Conservation (phyloP, 225 moss, liverwort and hornwort genomes). For the Physcomitrium patens region DNA sequence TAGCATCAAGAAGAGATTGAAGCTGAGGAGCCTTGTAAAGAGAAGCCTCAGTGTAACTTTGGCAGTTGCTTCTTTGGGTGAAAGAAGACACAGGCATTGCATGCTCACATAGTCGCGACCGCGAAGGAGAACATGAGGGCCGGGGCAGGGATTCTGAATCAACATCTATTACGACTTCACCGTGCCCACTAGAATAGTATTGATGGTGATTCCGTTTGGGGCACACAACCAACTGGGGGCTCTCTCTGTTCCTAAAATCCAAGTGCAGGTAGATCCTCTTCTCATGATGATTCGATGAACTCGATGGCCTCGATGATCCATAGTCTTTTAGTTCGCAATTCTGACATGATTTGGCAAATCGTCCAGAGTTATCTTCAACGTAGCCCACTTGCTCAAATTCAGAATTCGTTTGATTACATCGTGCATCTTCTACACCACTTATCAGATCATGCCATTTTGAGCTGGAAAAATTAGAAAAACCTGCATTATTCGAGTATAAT, state of each 20-base stretch:
- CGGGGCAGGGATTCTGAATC: slow-evolving; percentile 38
- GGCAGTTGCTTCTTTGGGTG: slow-evolving; percentile 16
- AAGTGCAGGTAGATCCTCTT: slow-evolving; percentile 48
- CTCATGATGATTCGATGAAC: slow-evolving; percentile 19
- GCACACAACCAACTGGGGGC: slow-evolving; percentile 40
- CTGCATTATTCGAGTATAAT: slow-evolving; percentile 1
- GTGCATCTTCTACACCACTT: slow-evolving; percentile 1
- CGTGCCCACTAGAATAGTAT: slow-evolving; percentile 7
- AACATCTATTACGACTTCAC: slow-evolving; percentile 46
- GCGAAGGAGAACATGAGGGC: slow-evolving; percentile 36
- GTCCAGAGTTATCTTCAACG: slow-evolving; percentile 18
- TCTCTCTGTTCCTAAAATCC: slow-evolving; percentile 34
- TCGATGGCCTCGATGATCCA: not conserved
- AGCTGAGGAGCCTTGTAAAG: slow-evolving; percentile 19
- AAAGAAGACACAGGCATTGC: slow-evolving; percentile 7
- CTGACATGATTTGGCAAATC: slow-evolving; percentile 20
- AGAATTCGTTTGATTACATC: slow-evolving; percentile 10
- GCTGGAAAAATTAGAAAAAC: slow-evolving; percentile 32
- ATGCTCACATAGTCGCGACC: slow-evolving; percentile 24
- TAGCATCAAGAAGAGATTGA: slow-evolving; percentile 39
- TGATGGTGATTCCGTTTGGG: slow-evolving; percentile 33
- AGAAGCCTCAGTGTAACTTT: slow-evolving; percentile 5
- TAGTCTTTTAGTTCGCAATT: slow-evolving; percentile 12
- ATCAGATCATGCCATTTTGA: slow-evolving; percentile 31
- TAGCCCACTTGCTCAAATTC: slow-evolving; percentile 12